A percentile compares a stretch with the other conserved stretches of the same genome.
phyloP scores from a whole-genome alignment of 75 land plant genomes.

The Pinus taeda region DNA sequence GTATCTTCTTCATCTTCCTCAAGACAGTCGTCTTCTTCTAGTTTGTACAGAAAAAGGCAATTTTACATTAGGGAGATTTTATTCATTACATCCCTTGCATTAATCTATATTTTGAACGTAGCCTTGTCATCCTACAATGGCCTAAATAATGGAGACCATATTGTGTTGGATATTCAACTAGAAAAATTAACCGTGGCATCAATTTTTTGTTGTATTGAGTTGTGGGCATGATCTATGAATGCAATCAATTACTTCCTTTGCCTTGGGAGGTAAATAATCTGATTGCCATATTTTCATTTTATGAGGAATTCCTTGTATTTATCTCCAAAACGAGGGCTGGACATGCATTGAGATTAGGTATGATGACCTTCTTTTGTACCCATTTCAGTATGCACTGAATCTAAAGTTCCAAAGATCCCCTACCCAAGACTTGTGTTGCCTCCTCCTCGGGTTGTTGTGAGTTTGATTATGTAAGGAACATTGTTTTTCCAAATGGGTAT shows the following conservation, averaged over 20 bases:
- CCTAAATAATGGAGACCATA: not conserved
- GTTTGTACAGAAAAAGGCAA: conserved; percentile 3
- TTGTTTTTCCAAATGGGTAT: conserved; percentile 92
- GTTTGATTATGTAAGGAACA: conserved; percentile 79
- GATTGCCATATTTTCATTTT: conserved; percentile 46
- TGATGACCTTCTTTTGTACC: conserved; percentile 71
- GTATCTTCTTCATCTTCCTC: not conserved
- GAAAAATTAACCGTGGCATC: conserved; percentile 9
- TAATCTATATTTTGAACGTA: not conserved
- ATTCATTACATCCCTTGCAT: not conserved
- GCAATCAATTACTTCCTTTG: conserved; percentile 1
- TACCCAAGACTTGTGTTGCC: conserved; percentile 36
- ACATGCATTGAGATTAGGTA: conserved; percentile 79
- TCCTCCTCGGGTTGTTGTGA: conserved; percentile 41
- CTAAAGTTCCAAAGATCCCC: conserved; percentile 43
- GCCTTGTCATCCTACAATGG: not conserved
- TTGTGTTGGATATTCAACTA: conserved; percentile 1
- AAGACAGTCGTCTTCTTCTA: not conserved
- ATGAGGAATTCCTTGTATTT: conserved; percentile 64
- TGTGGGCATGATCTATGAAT: not conserved
- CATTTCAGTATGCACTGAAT: conserved; percentile 40
- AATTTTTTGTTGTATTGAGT: conserved; percentile 2
- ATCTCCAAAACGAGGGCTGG: conserved; percentile 46
- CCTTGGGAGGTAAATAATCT: conserved; percentile 1
- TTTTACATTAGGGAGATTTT: not conserved